phyloP scores from a whole-genome alignment of 257 asterid species.

The Nicotiana obtusifolia region DNA sequence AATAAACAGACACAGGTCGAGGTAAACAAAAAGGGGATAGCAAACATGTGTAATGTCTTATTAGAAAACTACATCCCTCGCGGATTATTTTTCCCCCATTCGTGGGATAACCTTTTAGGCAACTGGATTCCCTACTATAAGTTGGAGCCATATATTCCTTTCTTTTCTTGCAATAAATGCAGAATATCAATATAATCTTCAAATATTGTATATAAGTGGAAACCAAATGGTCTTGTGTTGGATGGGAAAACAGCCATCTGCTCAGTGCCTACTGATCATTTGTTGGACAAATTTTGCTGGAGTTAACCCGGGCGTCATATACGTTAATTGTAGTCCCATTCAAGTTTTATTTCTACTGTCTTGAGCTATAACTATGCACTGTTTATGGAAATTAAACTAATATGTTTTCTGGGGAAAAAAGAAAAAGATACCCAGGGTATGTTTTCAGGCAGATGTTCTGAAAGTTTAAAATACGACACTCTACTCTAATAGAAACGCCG shows the following conservation, averaged over 20 bases:
- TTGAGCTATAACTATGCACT: background rate
- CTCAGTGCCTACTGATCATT: background rate
- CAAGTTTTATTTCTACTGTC: background rate
- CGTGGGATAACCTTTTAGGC: too few species aligned
- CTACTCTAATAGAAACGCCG: too few species aligned
- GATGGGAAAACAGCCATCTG: too few species aligned
- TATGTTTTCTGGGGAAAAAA: background rate
- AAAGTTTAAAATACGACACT: too few species aligned
- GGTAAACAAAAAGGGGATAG: background rate
- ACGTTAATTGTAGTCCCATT: background rate
- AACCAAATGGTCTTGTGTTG: too few species aligned
- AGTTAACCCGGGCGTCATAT: too few species aligned
- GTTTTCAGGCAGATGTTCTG: background rate
- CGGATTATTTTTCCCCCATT: background rate
- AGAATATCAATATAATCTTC: too few species aligned
- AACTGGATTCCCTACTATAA: too few species aligned
- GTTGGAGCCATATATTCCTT: too few species aligned
- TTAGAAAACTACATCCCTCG: background rate
- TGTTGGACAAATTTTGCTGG: background rate
- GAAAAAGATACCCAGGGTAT: background rate
- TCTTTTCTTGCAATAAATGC: too few species aligned
- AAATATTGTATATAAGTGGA: too few species aligned
- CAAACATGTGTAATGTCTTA: background rate
- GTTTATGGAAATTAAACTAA: background rate
- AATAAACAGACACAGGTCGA: background rate